phyloP scores from a whole-genome alignment of 169 alveolate genomes.

The Hepatocystis sp. region DNA sequence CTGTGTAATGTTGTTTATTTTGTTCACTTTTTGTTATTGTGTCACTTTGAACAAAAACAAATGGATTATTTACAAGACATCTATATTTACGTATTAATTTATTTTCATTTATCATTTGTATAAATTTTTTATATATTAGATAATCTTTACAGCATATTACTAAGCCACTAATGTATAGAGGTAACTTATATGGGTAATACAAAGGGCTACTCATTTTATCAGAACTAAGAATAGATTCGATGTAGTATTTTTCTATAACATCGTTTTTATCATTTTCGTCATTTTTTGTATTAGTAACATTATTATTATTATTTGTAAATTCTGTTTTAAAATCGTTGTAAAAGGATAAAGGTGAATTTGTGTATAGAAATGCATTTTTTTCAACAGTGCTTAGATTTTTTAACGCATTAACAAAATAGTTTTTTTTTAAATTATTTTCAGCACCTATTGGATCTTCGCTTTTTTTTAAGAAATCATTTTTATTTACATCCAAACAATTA shows the following conservation, averaged over 20 bases:
- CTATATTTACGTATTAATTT: slow-evolving; percentile 65
- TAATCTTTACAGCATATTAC: slow-evolving; percentile 63
- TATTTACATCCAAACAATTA: background rate
- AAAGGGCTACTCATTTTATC: slow-evolving; percentile 1
- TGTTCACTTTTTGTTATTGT: too few species aligned
- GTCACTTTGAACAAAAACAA: slow-evolving; percentile 13
- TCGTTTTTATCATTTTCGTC: background rate
- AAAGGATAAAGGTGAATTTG: slow-evolving; percentile 15
- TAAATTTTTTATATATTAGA: slow-evolving; percentile 37
- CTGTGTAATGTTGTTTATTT: too few species aligned
- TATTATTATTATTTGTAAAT: background rate
- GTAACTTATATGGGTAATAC: slow-evolving; percentile 65
- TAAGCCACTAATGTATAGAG: slow-evolving; percentile 70
- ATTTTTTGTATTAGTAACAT: background rate
- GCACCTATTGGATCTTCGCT: background rate
- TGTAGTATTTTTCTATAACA: slow-evolving; percentile 33
- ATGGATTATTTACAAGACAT: slow-evolving; percentile 49
- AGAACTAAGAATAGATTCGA: slow-evolving; percentile 41
- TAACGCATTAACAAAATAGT: background rate
- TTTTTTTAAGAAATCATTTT: slow-evolving; percentile 17
- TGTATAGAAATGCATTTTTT: slow-evolving; percentile 43
- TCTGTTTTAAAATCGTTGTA: slow-evolving; percentile 18
- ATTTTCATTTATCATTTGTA: slow-evolving; percentile 58
- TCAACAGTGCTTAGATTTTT: slow-evolving; percentile 38
- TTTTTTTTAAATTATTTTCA: background rate